phyloP scores from a whole-genome alignment of 768 basidiomycete species.

The Suillus tomentosus region DNA sequence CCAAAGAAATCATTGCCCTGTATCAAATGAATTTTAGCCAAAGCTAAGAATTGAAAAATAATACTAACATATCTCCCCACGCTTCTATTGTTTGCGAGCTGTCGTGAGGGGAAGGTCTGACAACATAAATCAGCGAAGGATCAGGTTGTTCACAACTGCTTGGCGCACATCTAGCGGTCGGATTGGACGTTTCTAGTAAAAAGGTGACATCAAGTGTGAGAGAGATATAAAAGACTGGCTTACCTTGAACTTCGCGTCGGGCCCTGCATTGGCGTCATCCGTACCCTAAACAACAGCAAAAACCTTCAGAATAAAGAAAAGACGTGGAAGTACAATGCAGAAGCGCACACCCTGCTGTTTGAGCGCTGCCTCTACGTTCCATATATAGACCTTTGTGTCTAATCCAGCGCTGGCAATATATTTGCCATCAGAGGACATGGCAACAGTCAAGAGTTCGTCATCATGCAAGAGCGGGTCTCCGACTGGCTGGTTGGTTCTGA shows the following conservation, averaged over 20 bases:
- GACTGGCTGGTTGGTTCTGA: background rate
- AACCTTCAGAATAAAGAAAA: no score
- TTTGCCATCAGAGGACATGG: background rate
- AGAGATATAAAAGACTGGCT: no score
- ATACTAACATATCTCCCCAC: slow-evolving; percentile 4
- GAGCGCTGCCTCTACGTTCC: background rate
- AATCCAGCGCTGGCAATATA: background rate
- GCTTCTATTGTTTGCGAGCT: slow-evolving; percentile 21
- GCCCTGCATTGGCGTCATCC: no score
- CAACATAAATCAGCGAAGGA: background rate
- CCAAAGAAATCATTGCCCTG: background rate
- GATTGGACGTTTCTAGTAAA: background rate
- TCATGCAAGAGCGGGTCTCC: background rate
- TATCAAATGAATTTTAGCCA: background rate
- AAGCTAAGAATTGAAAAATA: background rate
- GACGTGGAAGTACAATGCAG: no score
- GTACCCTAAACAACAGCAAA: no score
- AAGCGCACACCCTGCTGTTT: background rate
- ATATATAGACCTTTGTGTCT: background rate
- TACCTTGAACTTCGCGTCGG: no score
- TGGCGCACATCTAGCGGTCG: background rate
- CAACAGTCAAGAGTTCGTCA: background rate
- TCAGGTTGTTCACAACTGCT: background rate
- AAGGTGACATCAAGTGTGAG: no score
- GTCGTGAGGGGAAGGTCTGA: background rate